Evolutionary conservation across 768 basidiomycete genomes (phyloP).

Genomic region (Butyriboletus loyo): DNA sequence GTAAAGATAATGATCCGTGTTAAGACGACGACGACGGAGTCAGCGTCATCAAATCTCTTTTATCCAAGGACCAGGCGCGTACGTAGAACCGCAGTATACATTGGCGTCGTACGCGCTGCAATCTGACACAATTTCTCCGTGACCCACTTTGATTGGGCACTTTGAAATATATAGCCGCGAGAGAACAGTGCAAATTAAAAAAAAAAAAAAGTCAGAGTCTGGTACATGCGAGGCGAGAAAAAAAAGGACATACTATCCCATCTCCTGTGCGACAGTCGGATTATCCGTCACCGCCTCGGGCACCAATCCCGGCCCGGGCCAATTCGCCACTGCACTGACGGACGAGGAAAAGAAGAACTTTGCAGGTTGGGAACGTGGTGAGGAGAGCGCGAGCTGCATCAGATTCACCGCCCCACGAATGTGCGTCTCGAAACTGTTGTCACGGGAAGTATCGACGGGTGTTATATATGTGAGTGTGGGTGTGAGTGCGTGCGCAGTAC

Average conservation of each 20-base stretch:
- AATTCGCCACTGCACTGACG: conserved; percentile 33
- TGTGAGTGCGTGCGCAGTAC: neutral
- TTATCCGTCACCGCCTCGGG: conserved; percentile 25
- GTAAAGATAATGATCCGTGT: conserved; percentile 13
- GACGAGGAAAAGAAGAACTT: conserved; percentile 53
- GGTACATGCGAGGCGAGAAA: neutral
- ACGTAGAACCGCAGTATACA: conserved; percentile 22
- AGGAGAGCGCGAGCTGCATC: conserved; percentile 45
- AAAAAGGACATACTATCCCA: conserved; percentile 27
- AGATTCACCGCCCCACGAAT: conserved; percentile 49
- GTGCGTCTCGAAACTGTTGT: conserved; percentile 40
- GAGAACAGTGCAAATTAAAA: neutral
- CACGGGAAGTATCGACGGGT: neutral
- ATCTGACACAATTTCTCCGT: conserved; percentile 49
- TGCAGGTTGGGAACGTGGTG: conserved; percentile 31
- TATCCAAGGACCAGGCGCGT: neutral
- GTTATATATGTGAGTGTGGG: too few species aligned
- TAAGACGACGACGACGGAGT: neutral
- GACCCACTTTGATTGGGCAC: conserved; percentile 47
- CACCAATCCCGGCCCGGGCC: conserved; percentile 17
- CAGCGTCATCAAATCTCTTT: neutral
- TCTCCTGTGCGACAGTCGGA: conserved; percentile 31
- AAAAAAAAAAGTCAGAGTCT: neutral
- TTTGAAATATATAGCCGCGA: neutral
- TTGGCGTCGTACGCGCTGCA: conserved; percentile 32